Percentiles rank a stretch among this genome's conserved stretches.
Evolutionary conservation across 352 stramenopile genomes (phyloP).

Genomic region (Globisporangium echinulatum): DNA sequence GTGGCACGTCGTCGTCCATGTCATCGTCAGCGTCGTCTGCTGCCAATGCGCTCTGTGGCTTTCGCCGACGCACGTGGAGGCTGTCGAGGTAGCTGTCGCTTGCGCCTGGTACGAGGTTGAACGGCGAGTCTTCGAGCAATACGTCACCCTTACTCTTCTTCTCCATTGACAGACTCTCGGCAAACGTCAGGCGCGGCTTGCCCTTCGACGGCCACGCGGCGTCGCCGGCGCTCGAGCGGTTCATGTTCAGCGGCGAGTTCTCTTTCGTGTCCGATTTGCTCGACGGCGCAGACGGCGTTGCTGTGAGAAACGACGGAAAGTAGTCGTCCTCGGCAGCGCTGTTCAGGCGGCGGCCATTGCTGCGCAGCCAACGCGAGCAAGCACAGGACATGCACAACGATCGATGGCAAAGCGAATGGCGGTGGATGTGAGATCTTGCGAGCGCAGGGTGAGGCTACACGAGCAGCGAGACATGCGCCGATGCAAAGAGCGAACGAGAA

Average conservation of each 20-base stretch:
- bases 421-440: neutral
- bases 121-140: slow-evolving; percentile 51
- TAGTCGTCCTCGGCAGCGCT: slow-evolving; percentile 58
- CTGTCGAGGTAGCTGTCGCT: slow-evolving; percentile 32
- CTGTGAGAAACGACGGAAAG: slow-evolving; percentile 68
- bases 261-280: slow-evolving; percentile 47
- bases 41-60: slow-evolving; percentile 18
- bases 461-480: no score
- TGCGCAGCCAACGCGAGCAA: neutral
- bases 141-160: slow-evolving; percentile 35
- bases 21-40: slow-evolving; percentile 19
- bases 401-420: no score
- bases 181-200: slow-evolving; percentile 49
- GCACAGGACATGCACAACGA: neutral
- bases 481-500: no score
- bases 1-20: slow-evolving; percentile 45
- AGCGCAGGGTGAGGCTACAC: no score
- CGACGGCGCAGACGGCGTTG: slow-evolving; percentile 31
- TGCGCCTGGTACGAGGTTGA: slow-evolving; percentile 27
- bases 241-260: slow-evolving; percentile 26
- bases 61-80: slow-evolving; percentile 45
- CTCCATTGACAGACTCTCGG: slow-evolving; percentile 68
- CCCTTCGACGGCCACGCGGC: slow-evolving; percentile 17
- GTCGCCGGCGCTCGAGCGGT: slow-evolving; percentile 19
- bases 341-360: slow-evolving; percentile 14